Percentiles rank a stretch among this genome's conserved stretches.
Evolutionary conservation across 2,329 filamentous ascomycete genomes (phyloP).

Genomic region (Aspergillus caelatus): DNA sequence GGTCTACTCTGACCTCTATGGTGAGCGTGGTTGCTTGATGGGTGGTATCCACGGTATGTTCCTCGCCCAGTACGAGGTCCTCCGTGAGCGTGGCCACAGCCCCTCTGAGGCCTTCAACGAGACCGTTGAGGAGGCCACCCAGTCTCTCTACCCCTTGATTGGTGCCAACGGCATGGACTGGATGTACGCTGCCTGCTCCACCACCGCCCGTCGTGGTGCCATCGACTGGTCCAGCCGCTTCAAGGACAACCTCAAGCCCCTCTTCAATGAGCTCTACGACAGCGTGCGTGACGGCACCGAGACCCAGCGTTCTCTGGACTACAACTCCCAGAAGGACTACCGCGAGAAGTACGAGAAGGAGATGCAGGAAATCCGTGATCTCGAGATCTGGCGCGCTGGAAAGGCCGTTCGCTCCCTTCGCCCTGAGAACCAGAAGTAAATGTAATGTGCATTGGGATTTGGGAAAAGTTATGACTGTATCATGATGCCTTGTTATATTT

Average conservation of each 20-base stretch:
- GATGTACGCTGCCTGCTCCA: slow-evolving; percentile 99
- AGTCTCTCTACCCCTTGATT: slow-evolving; percentile 96
- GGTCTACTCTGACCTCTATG: slow-evolving; percentile 99
- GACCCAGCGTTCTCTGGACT: slow-evolving; percentile 95
- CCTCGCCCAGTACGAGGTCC: slow-evolving; percentile 99
- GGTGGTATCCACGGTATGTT: slow-evolving; percentile 99
- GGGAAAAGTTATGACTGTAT: slow-evolving; percentile 41
- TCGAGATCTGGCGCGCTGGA: slow-evolving; percentile 99
- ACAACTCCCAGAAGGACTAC: slow-evolving; percentile 96
- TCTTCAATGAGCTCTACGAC: slow-evolving; percentile 97
- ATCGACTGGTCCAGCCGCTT: slow-evolving; percentile 98
- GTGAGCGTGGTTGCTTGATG: slow-evolving; percentile 99
- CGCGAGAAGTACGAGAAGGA: slow-evolving; percentile 96
- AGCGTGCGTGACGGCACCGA: slow-evolving; percentile 87
- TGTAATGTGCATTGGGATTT: slow-evolving; percentile 29
- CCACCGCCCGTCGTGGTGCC: slow-evolving; percentile 94
- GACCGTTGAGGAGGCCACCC: slow-evolving; percentile 99
- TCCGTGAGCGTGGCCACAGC: slow-evolving; percentile 96
- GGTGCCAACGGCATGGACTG: slow-evolving; percentile 99
- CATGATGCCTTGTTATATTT: slow-evolving; percentile 35
- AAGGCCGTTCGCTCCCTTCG: slow-evolving; percentile 90
- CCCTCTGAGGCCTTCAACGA: slow-evolving; percentile 99
- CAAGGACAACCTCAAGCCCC: slow-evolving; percentile 97
- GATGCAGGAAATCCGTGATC: slow-evolving; percentile 95
- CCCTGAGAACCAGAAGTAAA: slow-evolving; percentile 82